These are phyloP conservation scores for Flaveria robusta DNA, from an alignment of 129 eudicot genomes.

Conservation along the genomic window DNA sequence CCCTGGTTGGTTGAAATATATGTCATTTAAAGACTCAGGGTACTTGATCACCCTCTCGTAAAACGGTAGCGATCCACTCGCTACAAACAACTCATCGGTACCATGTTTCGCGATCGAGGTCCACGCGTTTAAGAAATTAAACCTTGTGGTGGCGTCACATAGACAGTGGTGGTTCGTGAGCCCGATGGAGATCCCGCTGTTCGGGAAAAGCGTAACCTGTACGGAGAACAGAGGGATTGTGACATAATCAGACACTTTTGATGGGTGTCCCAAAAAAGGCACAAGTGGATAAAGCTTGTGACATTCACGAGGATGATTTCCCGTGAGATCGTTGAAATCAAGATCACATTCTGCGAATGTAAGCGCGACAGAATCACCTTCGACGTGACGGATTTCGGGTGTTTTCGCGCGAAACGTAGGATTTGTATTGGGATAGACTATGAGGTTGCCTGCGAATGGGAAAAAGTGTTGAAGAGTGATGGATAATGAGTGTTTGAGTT, in stretches of 20 bases:
- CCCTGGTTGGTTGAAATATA: slow-evolving; percentile 9
- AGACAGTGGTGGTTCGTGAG: slow-evolving; percentile 39
- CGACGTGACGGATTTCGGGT: slow-evolving; percentile 26
- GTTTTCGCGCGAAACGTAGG: neutral
- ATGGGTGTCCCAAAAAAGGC: slow-evolving; percentile 30
- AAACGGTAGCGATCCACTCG: slow-evolving; percentile 17
- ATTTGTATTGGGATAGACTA: neutral
- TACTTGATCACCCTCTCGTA: slow-evolving; percentile 33
- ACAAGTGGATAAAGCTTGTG: slow-evolving; percentile 41
- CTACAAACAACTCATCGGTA: slow-evolving; percentile 19
- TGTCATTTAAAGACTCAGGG: slow-evolving; percentile 4
- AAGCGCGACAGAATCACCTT: slow-evolving; percentile 36
- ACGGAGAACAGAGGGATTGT: slow-evolving; percentile 35
- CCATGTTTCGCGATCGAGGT: slow-evolving; percentile 37
- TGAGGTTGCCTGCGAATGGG: slow-evolving; percentile 45
- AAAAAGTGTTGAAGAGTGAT: slow-evolving; percentile 48
- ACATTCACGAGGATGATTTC: slow-evolving; percentile 33
- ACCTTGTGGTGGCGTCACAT: slow-evolving; percentile 40
- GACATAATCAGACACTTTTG: slow-evolving; percentile 15
- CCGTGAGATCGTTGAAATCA: slow-evolving; percentile 38
- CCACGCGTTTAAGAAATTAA: slow-evolving; percentile 45
- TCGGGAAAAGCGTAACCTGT: slow-evolving; percentile 44
- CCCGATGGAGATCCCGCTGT: slow-evolving; percentile 44
- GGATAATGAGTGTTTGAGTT: slow-evolving; percentile 44
- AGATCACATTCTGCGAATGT: slow-evolving; percentile 1